Percentiles rank a stretch among this genome's conserved stretches.
Conservation (phyloP, 352 stramenopile genomes). For the Pythium oligandrum region DNA sequence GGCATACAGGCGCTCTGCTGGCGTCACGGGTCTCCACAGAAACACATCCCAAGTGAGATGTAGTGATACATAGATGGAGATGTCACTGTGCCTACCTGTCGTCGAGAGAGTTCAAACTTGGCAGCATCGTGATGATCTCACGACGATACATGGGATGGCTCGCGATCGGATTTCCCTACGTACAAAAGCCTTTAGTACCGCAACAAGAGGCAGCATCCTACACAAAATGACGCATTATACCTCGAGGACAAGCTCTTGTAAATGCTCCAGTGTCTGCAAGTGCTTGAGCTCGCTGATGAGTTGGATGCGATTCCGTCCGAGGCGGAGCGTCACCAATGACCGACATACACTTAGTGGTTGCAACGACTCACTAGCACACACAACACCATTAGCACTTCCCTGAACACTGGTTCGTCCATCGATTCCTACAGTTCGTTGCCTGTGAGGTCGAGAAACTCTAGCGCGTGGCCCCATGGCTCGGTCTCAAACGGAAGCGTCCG, state of each 20-base stretch:
- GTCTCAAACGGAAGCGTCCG: slow-evolving; percentile 28
- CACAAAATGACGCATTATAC: slow-evolving; percentile 5
- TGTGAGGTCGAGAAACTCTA: slow-evolving; percentile 48
- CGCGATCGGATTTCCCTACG: slow-evolving; percentile 52
- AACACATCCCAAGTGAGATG: too few relatives aligned
- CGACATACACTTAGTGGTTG: slow-evolving; percentile 22
- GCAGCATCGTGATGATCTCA: slow-evolving; percentile 53
- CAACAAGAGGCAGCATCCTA: background rate
- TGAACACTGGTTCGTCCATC: too few relatives aligned
- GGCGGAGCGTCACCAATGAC: slow-evolving; percentile 34
- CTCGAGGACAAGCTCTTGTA: slow-evolving; percentile 40
- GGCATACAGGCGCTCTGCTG: slow-evolving; percentile 43
- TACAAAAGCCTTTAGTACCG: background rate
- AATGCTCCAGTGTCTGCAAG: slow-evolving; percentile 34
- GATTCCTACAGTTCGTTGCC: slow-evolving; percentile 43
- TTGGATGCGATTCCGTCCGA: slow-evolving; percentile 35
- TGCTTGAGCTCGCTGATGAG: slow-evolving; percentile 54
- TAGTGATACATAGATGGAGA: background rate
- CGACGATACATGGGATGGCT: slow-evolving; percentile 30
- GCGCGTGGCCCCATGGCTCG: slow-evolving; percentile 25
- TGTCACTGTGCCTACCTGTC: slow-evolving; percentile 13
- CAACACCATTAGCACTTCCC: background rate
- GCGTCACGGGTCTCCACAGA: slow-evolving; percentile 17
- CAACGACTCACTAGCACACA: slow-evolving; percentile 34
- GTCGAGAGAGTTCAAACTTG: slow-evolving; percentile 47